Base-by-base conservation (phyloP, 1,139 yeast species). In the Nakaseomyces nivariensis region DNA sequence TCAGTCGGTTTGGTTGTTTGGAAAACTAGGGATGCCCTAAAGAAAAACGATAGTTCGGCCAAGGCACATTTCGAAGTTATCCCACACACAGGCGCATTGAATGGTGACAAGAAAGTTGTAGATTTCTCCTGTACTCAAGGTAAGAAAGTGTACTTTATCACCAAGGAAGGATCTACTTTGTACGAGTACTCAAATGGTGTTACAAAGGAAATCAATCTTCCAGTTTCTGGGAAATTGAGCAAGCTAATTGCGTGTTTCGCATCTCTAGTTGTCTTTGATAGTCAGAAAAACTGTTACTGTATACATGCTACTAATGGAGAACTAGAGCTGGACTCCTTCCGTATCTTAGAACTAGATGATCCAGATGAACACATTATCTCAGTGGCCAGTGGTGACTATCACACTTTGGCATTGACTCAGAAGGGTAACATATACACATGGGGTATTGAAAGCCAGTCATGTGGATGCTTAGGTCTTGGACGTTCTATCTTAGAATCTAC, bases 391-490 rank as follows among this genome's bases (percentile, higher is more conserved):
- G 95, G 94, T 0, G 95, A 86, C 61, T 82, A 84, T 59, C 95
- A 86, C 62, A 73, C 67, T 46, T 61, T 85, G 49, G 94, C 88
- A 0, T 67, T 85, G 9, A 72, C 82, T 1, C 71, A 72, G 45
- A 71, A 73, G 11, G 95, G 95, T 0, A 71, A 75, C 3, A 55
- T 84, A n/a, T 71, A 76, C 48, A 69, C 82, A 4, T 85, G 94
- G 92, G 95, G 95, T 0, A 52, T 72, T 4, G 92, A 85, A 58
- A 73, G 82, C 11, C 68, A 71, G 38, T 58, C 62, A 5, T 81
- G 88, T 64, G 95, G 95, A 1, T 81, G 87, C 58, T 66, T 85
- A 34, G 95, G 95, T 0, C 59, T 83, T 5, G 92, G 92, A 0
- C 5, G 8, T 11, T 41, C 34, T 34, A 41, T 41, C 10, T 11